A percentile compares a stretch with the other conserved stretches of the same genome.
Evolutionary conservation across 495 filamentous ascomycete genomes (phyloP).

Genomic region (Penicillium mononematosum): DNA sequence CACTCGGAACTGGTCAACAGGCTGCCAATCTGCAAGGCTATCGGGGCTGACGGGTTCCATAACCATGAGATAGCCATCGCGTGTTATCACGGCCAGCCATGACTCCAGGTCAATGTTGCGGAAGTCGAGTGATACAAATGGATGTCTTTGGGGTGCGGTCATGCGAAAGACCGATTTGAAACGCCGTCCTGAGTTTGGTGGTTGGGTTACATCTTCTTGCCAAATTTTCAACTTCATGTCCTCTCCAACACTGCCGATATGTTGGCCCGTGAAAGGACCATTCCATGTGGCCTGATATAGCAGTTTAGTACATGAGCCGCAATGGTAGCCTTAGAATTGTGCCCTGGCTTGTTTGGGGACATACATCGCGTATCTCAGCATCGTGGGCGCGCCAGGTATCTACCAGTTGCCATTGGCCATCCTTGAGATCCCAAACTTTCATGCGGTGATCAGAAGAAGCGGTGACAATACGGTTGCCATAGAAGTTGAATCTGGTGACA

Average conservation of each 20-base stretch:
- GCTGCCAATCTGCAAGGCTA: slow-evolving; percentile 70
- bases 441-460: slow-evolving; percentile 91
- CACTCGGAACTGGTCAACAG: slow-evolving; percentile 67
- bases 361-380: slow-evolving; percentile 85
- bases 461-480: slow-evolving; percentile 86
- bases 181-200: slow-evolving; percentile 67
- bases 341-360: slow-evolving; percentile 15
- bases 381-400: slow-evolving; percentile 92
- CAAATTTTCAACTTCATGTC: slow-evolving; percentile 87
- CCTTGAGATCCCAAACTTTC: slow-evolving; percentile 84
- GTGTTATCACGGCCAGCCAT: slow-evolving; percentile 78
- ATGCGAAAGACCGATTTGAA: slow-evolving; percentile 66
- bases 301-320: slow-evolving; percentile 17
- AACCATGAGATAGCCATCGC: slow-evolving; percentile 74
- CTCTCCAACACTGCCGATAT: slow-evolving; percentile 70
- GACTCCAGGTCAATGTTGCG: slow-evolving; percentile 71
- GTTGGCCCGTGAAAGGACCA: slow-evolving; percentile 59
- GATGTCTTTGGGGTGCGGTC: slow-evolving; percentile 55
- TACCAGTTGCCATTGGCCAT: slow-evolving; percentile 72
- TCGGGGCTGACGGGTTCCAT: slow-evolving; percentile 88
- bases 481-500: slow-evolving; percentile 63
- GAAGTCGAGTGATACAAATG: slow-evolving; percentile 77
- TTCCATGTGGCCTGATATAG: slow-evolving; percentile 72
- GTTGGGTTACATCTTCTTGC: slow-evolving; percentile 79
- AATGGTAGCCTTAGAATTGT: background rate